Conservation (phyloP, 331 rosid genomes). For the Malus hybrid region DNA sequence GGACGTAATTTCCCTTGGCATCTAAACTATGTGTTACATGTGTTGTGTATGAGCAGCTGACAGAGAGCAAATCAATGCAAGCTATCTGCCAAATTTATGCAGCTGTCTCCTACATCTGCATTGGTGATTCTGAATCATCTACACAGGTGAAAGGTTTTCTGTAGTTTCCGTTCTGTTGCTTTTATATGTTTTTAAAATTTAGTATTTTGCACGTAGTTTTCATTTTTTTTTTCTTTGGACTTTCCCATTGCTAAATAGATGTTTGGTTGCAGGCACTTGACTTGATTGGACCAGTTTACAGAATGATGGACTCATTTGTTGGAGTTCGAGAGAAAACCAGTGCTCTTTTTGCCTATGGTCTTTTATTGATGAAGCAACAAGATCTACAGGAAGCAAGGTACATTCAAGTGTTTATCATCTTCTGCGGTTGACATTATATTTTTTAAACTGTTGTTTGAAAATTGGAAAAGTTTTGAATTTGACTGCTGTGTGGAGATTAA, state of each 20-base stretch:
- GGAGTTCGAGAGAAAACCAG: conserved; percentile 97
- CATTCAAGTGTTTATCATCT: conserved; percentile 7
- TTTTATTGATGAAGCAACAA: conserved; percentile 84
- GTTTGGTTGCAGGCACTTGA: conserved; percentile 81
- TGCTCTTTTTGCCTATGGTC: conserved; percentile 89
- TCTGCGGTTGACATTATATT: neutral
- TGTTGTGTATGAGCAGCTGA: conserved; percentile 43
- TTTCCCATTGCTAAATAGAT: conserved; percentile 14
- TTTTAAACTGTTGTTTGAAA: neutral
- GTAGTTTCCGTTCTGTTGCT: neutral
- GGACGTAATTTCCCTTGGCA: conserved; percentile 14
- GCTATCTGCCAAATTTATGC: conserved; percentile 90
- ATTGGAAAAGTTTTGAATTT: neutral
- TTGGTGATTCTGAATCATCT: conserved; percentile 95
- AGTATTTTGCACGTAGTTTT: neutral
- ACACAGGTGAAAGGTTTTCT: conserved; percentile 50
- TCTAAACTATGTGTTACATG: conserved; percentile 19
- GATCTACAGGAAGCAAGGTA: conserved; percentile 98
- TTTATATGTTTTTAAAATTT: neutral
- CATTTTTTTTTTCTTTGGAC: neutral
- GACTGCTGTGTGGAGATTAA: neutral
- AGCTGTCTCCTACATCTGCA: conserved; percentile 89
- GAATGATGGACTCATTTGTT: conserved; percentile 88
- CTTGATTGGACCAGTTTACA: conserved; percentile 84
- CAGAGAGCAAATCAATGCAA: conserved; percentile 93